phyloP scores from a whole-genome alignment of 176 grass and related monocot genomes.

The Guadua angustifolia region DNA sequence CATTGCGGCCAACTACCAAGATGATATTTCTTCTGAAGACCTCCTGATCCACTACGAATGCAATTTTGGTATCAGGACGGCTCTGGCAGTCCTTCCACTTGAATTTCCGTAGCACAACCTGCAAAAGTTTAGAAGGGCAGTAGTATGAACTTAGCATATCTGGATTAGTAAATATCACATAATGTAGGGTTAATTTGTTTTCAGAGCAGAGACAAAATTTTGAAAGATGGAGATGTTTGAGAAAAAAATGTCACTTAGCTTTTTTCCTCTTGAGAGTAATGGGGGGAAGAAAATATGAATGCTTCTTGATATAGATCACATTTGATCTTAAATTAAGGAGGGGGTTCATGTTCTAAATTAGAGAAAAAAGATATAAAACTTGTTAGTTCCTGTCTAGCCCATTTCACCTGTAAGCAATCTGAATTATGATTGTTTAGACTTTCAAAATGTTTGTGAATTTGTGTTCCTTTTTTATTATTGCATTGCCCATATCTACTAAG shows the following conservation, averaged over 20 bases:
- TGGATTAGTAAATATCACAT: background rate
- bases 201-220: too few relatives aligned
- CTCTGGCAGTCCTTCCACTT: conserved; percentile 95
- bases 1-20: conserved; percentile 71
- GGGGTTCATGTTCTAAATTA: background rate
- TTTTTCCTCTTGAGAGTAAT: background rate
- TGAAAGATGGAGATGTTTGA: background rate
- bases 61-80: conserved; percentile 75
- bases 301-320: background rate
- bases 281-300: background rate
- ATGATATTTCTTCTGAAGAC: conserved; percentile 78
- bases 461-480: background rate
- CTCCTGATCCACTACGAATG: conserved; percentile 95
- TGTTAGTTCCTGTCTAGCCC: background rate
- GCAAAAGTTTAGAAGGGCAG: conserved; percentile 9
- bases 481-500: conserved; percentile 1
- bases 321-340: background rate
- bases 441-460: background rate
- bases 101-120: conserved; percentile 80
- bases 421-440: conserved; percentile 29
- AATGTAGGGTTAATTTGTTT: background rate
- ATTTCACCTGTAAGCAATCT: background rate
- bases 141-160: background rate
- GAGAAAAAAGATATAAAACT: background rate
- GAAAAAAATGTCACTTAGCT: background rate